Conservation (phyloP, 2,329 filamentous ascomycete species). For the Sporothrix brunneoviolacea region DNA sequence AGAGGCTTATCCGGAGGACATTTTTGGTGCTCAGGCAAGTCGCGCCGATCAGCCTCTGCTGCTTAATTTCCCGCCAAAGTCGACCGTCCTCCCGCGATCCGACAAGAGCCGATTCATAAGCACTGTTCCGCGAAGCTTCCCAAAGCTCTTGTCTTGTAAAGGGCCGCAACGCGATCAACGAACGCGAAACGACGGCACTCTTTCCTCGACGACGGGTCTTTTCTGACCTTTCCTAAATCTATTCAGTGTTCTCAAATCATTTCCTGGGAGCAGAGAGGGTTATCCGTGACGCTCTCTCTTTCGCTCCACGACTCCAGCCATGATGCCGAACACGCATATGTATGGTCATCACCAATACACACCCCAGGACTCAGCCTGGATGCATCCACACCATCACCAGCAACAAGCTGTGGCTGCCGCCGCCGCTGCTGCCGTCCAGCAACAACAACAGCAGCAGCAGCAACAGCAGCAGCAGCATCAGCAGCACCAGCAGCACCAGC, state of each 20-base stretch:
- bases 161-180: no score
- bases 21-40: no score
- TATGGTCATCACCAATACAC: conserved; percentile 64
- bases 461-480: conserved; percentile 59
- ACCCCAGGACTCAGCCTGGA: conserved; percentile 59
- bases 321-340: conserved; percentile 58
- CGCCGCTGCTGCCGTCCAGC: conserved; percentile 43
- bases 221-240: no score
- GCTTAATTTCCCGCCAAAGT: no score
- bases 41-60: no score
- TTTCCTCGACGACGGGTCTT: neutral
- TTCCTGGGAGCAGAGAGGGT: neutral
- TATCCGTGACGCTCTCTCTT: neutral
- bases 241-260: no score
- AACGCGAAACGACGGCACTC: no score
- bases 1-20: no score
- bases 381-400: conserved; percentile 60
- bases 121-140: neutral
- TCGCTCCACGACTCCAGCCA: conserved; percentile 24
- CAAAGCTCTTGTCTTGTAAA: neutral
- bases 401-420: conserved; percentile 37
- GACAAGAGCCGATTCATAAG: neutral
- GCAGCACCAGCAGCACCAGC: conserved; percentile 40
- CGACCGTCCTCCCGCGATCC: no score
- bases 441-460: conserved; percentile 55